phyloP scores from a whole-genome alignment of 257 asterid species.

The Penstemon eatonii region DNA sequence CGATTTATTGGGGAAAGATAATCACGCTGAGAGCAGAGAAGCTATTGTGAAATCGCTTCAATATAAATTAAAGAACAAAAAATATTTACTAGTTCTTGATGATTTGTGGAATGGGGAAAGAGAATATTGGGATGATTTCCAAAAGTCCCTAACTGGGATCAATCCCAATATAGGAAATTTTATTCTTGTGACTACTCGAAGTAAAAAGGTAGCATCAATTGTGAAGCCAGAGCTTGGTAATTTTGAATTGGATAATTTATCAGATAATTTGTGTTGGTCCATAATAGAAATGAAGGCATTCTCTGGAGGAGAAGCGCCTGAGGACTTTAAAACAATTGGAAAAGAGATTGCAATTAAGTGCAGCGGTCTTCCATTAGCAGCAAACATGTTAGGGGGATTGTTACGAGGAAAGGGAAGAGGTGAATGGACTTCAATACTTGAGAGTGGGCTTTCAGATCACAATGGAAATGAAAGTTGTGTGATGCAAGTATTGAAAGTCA shows the following conservation, averaged over 20 bases:
- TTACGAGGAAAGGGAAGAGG: conserved; percentile 5
- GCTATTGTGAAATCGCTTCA: too few species aligned
- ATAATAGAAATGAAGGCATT: neutral
- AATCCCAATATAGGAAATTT: neutral
- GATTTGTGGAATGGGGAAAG: conserved; percentile 30
- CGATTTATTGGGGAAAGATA: too few species aligned
- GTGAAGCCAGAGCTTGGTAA: neutral
- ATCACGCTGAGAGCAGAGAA: too few species aligned
- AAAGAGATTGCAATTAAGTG: conserved; percentile 1
- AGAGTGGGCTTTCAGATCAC: neutral
- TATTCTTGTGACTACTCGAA: conserved; percentile 21
- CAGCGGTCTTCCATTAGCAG: conserved; percentile 19
- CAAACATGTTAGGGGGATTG: conserved; percentile 13
- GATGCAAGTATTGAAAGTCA: neutral
- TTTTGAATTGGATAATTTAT: neutral
- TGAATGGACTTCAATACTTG: conserved; percentile 18
- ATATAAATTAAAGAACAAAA: too few species aligned
- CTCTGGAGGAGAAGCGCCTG: neutral
- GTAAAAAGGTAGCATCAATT: conserved; percentile 15
- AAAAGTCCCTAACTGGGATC: conserved; percentile 1
- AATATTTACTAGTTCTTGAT: conserved; percentile 20
- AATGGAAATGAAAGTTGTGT: neutral
- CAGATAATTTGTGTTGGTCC: conserved; percentile 5
- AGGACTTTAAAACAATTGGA: neutral
- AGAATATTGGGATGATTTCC: conserved; percentile 22